Evolutionary conservation across 2,329 filamentous ascomycete genomes (phyloP), one percentile per base, ranked within the genome.

Genomic region (Fusarium mundagurra): DNA sequence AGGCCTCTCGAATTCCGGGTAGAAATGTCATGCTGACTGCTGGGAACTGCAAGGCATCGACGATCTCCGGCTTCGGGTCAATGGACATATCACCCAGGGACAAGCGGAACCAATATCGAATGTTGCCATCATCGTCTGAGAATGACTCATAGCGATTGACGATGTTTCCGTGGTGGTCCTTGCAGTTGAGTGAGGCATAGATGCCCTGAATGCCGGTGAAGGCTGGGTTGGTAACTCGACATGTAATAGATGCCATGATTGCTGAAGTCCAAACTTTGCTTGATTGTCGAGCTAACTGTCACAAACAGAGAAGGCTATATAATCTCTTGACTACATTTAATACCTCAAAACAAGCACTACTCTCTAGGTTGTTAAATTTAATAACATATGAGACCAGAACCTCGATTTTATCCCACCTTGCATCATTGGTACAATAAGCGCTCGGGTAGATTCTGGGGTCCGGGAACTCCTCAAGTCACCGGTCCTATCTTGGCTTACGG

Each of bases 161-260:
- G 4, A 47, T 36, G 41, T 54, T 57, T 27, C 41, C 29, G 17
- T 43, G 22, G 5, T 48, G 33, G 18, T 68, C 47, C 53, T 48
- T 68, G n/a, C 47, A 68, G 29, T 64, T 27, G n/a, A 68, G 60
- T 29, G 58, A 16, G 53, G 65, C 60, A 50, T 68, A 60, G 18
- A 68, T 51, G 27, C 65, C 65, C 24, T 47, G 41, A 31, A 68
- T 63, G 18, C 39, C 45, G 39, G 24, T 20, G 22, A 36, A 45
- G 16, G 22, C 41, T 8, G 54, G 58, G 27, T 68, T 27, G 47
- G 60, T 20, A 27, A 68, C 53, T 53, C 51, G 47, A 24, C 39
- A 68, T 12, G 60, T 68, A 22, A 68, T 59, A 33, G 60, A 59
- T 14, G 51, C n/a, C 36, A 55, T 55, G 44, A 12, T 47, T 20